Evolutionary conservation across 2,329 filamentous ascomycete genomes (phyloP).

Genomic region (Cladosporium colombiae): DNA sequence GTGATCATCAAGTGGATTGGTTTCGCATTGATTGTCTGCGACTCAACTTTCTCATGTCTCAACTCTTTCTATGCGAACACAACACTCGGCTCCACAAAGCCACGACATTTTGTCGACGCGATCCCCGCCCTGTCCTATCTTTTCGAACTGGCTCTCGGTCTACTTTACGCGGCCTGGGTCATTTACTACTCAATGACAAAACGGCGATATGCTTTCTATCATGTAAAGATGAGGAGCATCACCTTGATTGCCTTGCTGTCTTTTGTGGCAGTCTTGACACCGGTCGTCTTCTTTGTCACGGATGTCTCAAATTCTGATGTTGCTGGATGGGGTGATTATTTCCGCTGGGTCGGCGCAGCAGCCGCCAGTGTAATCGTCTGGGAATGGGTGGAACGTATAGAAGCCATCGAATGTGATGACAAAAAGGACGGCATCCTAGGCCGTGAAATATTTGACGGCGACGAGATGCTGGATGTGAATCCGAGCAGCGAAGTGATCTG

Average conservation of each 20-base stretch:
- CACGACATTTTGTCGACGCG: constrained; percentile 79
- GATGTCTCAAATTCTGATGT: constrained; percentile 85
- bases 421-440: constrained; percentile 92
- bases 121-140: constrained; percentile 89
- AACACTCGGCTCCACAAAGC: constrained; percentile 52
- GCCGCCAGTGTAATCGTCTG: constrained; percentile 95
- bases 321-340: constrained; percentile 91
- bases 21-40: constrained; percentile 86
- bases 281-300: constrained; percentile 88
- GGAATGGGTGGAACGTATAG: constrained; percentile 97
- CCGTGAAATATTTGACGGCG: constrained; percentile 87
- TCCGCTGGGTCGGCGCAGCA: constrained; percentile 92
- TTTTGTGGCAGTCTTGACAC: constrained; percentile 78
- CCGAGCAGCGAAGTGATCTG: constrained; percentile 59
- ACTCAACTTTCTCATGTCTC: constrained; percentile 86
- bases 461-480: constrained; percentile 80
- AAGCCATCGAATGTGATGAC: constrained; percentile 87
- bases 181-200: constrained; percentile 93
- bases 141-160: constrained; percentile 81
- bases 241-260: constrained; percentile 77
- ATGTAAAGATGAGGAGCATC: constrained; percentile 87
- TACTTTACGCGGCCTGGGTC: constrained; percentile 91
- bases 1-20: constrained; percentile 99
- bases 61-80: constrained; percentile 75
- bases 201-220: constrained; percentile 86